Percentiles rank a stretch among this genome's conserved stretches.
These are phyloP conservation scores for Buxus sempervirens DNA, from an alignment of 164 flowering plant genomes.

Conservation along the genomic window DNA sequence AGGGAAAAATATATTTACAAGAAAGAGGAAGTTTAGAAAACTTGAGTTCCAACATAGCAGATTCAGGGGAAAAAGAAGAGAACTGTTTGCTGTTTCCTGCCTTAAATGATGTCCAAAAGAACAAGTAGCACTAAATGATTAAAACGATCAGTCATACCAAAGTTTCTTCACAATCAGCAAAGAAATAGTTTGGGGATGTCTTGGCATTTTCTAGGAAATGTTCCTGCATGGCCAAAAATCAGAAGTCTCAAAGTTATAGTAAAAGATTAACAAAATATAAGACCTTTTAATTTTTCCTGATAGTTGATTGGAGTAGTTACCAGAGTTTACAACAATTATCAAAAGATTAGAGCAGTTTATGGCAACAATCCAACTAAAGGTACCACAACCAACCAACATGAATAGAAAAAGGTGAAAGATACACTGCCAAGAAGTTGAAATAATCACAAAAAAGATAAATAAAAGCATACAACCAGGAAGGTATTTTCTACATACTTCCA, in stretches of 20 bases:
- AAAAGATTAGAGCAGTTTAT: no score
- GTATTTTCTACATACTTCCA: no score
- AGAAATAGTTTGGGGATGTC: conserved; percentile 75
- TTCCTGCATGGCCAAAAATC: conserved; percentile 43
- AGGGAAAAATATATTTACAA: no score
- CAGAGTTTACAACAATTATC: not conserved
- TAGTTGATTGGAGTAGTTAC: not conserved
- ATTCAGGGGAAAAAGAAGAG: not conserved
- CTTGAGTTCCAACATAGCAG: no score
- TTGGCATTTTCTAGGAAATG: conserved; percentile 77
- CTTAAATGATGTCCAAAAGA: not conserved
- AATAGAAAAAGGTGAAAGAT: not conserved
- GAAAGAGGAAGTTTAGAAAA: no score
- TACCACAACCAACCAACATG: not conserved
- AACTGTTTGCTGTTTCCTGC: no score
- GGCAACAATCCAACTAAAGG: no score
- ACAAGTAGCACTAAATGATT: conserved; percentile 7
- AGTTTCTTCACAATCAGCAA: conserved; percentile 67
- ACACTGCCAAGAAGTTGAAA: not conserved
- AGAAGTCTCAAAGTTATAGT: not conserved
- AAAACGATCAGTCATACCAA: conserved; percentile 49
- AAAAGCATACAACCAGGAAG: no score
- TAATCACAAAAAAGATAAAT: no score
- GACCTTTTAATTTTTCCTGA: not conserved
- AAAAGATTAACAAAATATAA: not conserved